A percentile compares a stretch with the other conserved stretches of the same genome.
Evolutionary conservation across 2,329 filamentous ascomycete species (phyloP).

Genomic region (Arthroderma uncinatum): DNA sequence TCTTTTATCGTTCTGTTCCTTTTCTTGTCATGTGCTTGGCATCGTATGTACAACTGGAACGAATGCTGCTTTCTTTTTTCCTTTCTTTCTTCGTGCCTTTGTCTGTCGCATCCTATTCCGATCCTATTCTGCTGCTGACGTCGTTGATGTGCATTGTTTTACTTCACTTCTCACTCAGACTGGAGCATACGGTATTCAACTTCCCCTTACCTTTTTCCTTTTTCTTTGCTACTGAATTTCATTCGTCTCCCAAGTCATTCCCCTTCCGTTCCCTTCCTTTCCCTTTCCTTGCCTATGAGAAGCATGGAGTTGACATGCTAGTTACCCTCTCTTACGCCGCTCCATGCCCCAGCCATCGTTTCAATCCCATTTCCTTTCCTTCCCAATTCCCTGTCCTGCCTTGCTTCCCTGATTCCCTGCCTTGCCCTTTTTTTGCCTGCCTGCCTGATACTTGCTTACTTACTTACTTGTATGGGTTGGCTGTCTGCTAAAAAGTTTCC

Average conservation of each 20-base stretch:
- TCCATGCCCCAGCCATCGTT: not conserved
- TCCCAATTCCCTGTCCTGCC: conserved; percentile 10
- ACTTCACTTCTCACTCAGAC: not conserved
- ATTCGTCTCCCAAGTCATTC: not conserved
- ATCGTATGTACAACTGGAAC: conserved; percentile 24
- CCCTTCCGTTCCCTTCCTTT: not conserved
- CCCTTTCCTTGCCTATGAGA: conserved; percentile 17
- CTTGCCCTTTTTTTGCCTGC: conserved; percentile 18
- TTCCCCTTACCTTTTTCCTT: conserved; percentile 11
- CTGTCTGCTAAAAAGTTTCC: conserved; percentile 36
- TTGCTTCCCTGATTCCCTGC: not conserved
- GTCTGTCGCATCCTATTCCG: not conserved
- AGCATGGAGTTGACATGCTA: not conserved
- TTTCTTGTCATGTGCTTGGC: conserved; percentile 30
- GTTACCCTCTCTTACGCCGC: not conserved
- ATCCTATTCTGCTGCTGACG: not conserved
- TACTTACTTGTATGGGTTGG: conserved; percentile 28
- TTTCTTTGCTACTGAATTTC: not conserved
- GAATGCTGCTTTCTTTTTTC: conserved; percentile 13
- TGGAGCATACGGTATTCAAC: conserved; percentile 13
- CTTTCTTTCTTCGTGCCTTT: conserved; percentile 5
- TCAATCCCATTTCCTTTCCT: not conserved
- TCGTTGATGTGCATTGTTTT: not conserved
- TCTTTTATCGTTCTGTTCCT: not conserved
- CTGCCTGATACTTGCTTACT: not conserved